Evolutionary conservation across 164 flowering plant genomes (phyloP).

Genomic region (Hamamelis virginiana): DNA sequence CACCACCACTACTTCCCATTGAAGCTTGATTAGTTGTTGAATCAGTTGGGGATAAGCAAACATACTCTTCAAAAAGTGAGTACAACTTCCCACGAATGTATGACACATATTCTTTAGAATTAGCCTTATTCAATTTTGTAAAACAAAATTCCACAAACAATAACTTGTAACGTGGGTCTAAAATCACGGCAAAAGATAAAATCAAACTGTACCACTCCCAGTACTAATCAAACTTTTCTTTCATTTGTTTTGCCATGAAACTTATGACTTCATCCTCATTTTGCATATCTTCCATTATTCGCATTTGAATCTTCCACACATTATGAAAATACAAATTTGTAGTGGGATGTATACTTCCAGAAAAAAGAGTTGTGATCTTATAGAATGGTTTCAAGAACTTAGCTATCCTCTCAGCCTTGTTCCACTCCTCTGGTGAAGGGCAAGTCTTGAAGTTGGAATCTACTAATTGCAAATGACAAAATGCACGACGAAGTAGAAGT

Average conservation of each 20-base stretch:
- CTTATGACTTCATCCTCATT: neutral
- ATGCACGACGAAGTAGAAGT: neutral
- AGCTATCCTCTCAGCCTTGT: conserved; percentile 2
- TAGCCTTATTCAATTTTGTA: neutral
- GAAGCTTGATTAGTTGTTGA: neutral
- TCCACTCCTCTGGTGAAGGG: conserved; percentile 13
- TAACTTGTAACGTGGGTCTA: conserved; percentile 15
- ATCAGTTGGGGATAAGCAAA: neutral
- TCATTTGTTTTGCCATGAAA: conserved; percentile 1
- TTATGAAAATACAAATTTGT: conserved; percentile 13
- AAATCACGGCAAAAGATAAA: conserved; percentile 2
- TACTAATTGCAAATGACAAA: neutral
- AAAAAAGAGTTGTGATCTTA: conserved; percentile 4
- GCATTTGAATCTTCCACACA: neutral
- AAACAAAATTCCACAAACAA: conserved; percentile 2
- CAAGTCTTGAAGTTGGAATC: conserved; percentile 6
- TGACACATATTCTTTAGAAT: neutral
- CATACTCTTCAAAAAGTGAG: neutral
- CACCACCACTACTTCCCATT: neutral
- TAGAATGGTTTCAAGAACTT: conserved; percentile 10
- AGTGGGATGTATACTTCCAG: conserved; percentile 9
- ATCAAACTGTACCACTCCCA: conserved; percentile 8
- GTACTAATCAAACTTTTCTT: conserved; percentile 15
- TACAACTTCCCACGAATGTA: neutral
- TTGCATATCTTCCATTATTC: neutral